Conservation (phyloP, 2,329 filamentous ascomycete species). For the Claviceps sp. region DNA sequence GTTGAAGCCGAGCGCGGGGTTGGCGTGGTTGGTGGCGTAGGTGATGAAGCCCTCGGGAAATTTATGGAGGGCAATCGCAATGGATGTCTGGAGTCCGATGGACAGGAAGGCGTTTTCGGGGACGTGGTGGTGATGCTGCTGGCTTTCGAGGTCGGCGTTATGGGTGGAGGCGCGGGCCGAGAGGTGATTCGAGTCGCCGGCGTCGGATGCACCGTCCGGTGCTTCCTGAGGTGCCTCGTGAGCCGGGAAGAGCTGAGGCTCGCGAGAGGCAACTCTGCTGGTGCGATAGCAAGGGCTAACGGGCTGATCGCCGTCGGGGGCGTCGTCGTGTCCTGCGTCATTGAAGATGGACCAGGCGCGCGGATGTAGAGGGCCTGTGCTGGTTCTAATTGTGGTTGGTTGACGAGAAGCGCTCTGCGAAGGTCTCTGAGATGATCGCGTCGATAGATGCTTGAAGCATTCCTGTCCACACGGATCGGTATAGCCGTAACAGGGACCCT, state of each 20-base stretch:
- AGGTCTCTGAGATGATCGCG: slow-evolving; percentile 16
- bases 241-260: slow-evolving; percentile 17
- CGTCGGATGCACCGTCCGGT: too few relatives aligned
- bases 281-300: slow-evolving; percentile 22
- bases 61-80: slow-evolving; percentile 93
- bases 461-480: slow-evolving; percentile 53
- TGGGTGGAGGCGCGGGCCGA: slow-evolving; percentile 16
- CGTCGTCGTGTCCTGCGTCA: slow-evolving; percentile 14
- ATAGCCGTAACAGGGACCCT: slow-evolving; percentile 49
- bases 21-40: slow-evolving; percentile 94
- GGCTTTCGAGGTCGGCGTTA: slow-evolving; percentile 32
- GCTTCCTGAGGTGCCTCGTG: slow-evolving; percentile 11
- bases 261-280: slow-evolving; percentile 26
- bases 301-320: slow-evolving; percentile 14
- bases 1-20: slow-evolving; percentile 72
- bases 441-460: slow-evolving; percentile 45
- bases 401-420: slow-evolving; percentile 17
- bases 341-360: slow-evolving; percentile 15
- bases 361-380: slow-evolving; percentile 22
- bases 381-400: slow-evolving; percentile 27
- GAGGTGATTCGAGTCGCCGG: slow-evolving; percentile 10
- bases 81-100: slow-evolving; percentile 89
- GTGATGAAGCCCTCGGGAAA: slow-evolving; percentile 82
- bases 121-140: slow-evolving; percentile 87
- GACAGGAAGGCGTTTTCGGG: slow-evolving; percentile 86